Evolutionary conservation across 2,329 filamentous ascomycete genomes (phyloP).

Genomic region (Fonsecaea pugnacius): DNA sequence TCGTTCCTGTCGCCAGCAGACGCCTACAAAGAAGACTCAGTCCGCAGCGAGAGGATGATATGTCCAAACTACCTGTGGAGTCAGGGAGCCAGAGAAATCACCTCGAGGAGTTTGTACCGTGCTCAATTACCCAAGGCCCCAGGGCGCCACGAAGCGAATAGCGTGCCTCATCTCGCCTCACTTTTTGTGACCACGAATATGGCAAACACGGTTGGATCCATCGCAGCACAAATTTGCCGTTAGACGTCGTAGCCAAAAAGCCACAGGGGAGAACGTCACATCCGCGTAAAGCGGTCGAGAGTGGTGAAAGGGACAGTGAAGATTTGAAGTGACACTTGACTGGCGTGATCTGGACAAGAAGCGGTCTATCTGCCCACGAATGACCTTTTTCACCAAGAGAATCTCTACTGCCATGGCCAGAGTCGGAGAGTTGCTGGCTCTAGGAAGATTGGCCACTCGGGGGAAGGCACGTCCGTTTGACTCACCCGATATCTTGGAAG

Average conservation of each 20-base stretch:
- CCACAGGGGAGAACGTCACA: neutral
- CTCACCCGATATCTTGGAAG: neutral
- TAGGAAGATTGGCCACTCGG: neutral
- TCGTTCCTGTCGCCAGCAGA: neutral
- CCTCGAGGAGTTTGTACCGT: neutral
- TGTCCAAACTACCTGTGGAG: neutral
- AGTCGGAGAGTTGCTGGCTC: neutral
- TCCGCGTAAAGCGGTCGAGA: neutral
- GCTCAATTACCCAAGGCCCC: neutral
- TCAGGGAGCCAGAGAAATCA: neutral
- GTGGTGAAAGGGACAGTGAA: neutral
- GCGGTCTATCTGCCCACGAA: neutral
- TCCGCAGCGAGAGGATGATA: neutral
- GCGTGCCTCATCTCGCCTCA: slow-evolving; percentile 7
- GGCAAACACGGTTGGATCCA: neutral
- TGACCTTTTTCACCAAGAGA: neutral
- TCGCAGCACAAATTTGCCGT: neutral
- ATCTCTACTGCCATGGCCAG: neutral
- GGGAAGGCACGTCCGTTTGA: neutral
- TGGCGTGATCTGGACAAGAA: neutral
- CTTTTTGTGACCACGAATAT: neutral
- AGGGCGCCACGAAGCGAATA: neutral
- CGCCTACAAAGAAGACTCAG: neutral
- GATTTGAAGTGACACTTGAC: neutral
- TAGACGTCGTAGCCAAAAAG: neutral